Conservation (phyloP, 2,329 filamentous ascomycete genomes). For the Fusarium veterinarium region DNA sequence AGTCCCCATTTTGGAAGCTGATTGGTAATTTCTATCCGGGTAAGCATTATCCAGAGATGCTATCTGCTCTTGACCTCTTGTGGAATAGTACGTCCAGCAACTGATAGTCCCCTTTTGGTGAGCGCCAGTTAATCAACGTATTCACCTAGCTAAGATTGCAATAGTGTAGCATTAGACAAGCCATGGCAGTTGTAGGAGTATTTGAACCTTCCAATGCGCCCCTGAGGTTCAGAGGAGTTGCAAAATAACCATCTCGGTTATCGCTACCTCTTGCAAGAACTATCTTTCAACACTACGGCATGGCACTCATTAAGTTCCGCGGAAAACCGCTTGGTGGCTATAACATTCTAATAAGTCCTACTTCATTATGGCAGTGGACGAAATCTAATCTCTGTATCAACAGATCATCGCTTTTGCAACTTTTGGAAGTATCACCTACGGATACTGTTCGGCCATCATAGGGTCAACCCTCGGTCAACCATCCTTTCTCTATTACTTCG, state of each 20-base stretch:
- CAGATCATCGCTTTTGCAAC: not conserved
- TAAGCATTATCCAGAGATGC: not conserved
- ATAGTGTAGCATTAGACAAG: not conserved
- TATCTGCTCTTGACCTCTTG: not conserved
- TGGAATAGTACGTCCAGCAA: not conserved
- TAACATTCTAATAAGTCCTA: not conserved
- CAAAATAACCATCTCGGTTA: not conserved
- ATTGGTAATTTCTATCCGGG: not conserved
- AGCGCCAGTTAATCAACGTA: not conserved
- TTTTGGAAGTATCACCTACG: not conserved
- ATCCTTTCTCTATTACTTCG: not conserved
- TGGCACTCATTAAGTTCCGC: not conserved
- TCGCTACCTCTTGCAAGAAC: not conserved
- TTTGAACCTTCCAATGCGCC: not conserved
- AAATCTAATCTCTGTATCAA: not conserved
- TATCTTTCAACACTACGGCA: fast-evolving
- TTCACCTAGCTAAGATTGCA: not conserved
- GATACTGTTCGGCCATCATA: conserved; percentile 1
- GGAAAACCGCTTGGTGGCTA: not conserved
- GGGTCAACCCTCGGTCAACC: not conserved
- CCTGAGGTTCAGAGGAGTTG: fast-evolving
- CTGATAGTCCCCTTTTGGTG: not conserved
- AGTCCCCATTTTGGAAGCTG: too few relatives aligned
- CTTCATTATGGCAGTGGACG: too few relatives aligned
- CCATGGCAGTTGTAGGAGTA: not conserved